phyloP scores from a whole-genome alignment of 129 eudicot species.

The Arctium minus region DNA sequence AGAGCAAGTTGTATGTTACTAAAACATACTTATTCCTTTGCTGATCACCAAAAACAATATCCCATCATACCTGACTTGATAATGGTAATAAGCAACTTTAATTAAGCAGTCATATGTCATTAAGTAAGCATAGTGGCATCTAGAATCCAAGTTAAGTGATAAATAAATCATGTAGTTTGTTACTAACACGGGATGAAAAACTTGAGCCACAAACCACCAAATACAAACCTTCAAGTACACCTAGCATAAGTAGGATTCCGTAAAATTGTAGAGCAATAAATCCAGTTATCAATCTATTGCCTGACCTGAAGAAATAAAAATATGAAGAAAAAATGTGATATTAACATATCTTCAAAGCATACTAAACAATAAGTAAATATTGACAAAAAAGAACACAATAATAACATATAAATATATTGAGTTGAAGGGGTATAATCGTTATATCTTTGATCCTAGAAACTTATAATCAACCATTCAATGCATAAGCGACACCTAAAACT shows the following conservation, averaged over 20 bases:
- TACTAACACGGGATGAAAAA: neutral
- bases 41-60: constrained; percentile 77
- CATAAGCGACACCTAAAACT: neutral
- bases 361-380: neutral
- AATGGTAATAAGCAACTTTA: constrained; percentile 85
- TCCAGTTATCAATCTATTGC: constrained; percentile 68
- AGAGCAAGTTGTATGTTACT: neutral
- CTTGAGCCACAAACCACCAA: too few species aligned
- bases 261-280: constrained; percentile 85
- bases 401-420: neutral
- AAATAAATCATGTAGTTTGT: neutral
- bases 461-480: neutral
- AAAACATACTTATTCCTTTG: constrained; percentile 79
- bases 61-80: constrained; percentile 66
- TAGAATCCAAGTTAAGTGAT: neutral
- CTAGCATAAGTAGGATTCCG: constrained; percentile 74
- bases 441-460: neutral
- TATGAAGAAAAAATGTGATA: constrained; percentile 19
- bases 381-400: too few species aligned
- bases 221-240: constrained; percentile 92
- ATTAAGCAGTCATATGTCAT: constrained; percentile 6
- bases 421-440: neutral
- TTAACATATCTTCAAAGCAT: constrained; percentile 6
- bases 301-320: constrained; percentile 67
- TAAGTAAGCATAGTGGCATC: constrained; percentile 4